These are phyloP conservation scores for Coffea humblotiana DNA, from an alignment of 305 asterid genomes.

Conservation along the genomic window DNA sequence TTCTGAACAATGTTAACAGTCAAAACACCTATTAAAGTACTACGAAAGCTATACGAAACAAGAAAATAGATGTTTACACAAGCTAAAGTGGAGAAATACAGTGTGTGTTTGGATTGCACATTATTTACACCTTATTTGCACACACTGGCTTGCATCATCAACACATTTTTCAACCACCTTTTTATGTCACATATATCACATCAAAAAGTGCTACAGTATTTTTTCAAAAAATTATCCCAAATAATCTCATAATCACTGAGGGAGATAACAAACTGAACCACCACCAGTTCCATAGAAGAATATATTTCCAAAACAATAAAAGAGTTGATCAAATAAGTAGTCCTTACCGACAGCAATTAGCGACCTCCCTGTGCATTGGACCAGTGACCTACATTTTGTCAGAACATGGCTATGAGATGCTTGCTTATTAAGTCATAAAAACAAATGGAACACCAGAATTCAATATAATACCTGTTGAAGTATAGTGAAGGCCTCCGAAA, in stretches of 20 bases:
- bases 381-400: constrained; percentile 74
- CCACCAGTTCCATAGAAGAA: background rate
- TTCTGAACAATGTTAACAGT: background rate
- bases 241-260: background rate
- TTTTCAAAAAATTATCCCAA: no score
- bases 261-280: constrained; percentile 8
- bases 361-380: constrained; percentile 97
- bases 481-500: constrained; percentile 84
- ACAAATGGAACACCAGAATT: constrained; percentile 13
- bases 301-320: background rate
- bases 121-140: no score
- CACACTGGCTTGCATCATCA: no score
- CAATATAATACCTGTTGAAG: constrained; percentile 70
- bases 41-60: background rate
- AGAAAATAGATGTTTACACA: background rate
- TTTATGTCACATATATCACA: no score
- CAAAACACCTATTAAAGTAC: background rate
- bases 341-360: constrained; percentile 89
- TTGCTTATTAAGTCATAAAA: background rate
- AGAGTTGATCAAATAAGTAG: background rate
- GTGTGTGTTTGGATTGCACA: no score
- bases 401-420: constrained; percentile 8
- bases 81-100: background rate
- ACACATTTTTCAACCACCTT: no score
- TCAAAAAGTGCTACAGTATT: no score